A percentile compares a stretch with the other conserved stretches of the same genome.
Conservation (phyloP, 805 yeast species). For the Metschnikowia continentalis region DNA sequence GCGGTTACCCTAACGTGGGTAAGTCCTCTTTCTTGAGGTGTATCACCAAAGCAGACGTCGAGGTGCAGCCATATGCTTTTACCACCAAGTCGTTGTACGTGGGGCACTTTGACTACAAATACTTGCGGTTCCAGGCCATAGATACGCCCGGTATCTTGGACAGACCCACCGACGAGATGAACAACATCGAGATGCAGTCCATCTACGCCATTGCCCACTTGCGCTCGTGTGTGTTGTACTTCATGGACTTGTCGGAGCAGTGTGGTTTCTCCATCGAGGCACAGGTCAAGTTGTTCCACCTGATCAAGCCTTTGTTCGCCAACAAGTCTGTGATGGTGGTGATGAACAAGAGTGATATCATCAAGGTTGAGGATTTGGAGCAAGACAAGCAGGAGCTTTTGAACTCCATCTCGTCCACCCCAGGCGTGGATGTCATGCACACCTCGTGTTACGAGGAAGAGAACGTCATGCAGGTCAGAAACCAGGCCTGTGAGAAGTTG, state of each 20-base stretch:
- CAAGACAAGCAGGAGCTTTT: conserved; percentile 69
- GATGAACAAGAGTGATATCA: conserved; percentile 90
- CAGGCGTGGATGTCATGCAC: conserved; percentile 89
- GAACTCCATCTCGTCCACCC: conserved; percentile 56
- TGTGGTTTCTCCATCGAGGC: conserved; percentile 98
- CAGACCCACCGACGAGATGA: conserved; percentile 99
- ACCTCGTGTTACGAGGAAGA: conserved; percentile 93
- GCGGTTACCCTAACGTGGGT: conserved; percentile 99
- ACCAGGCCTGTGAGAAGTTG: conserved; percentile 95
- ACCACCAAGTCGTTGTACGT: conserved; percentile 96
- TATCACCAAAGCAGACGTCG: conserved; percentile 97
- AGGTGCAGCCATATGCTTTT: conserved; percentile 98
- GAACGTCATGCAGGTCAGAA: conserved; percentile 91
- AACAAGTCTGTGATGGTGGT: conserved; percentile 95
- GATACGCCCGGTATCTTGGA: conserved; percentile 99
- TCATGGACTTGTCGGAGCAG: conserved; percentile 98
- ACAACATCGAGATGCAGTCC: conserved; percentile 98
- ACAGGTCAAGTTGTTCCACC: conserved; percentile 94
- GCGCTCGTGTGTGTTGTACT: conserved; percentile 92
- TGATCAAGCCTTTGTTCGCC: conserved; percentile 95
- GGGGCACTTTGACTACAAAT: conserved; percentile 98
- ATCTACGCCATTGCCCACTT: conserved; percentile 98
- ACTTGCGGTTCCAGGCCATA: conserved; percentile 95
- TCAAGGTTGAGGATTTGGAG: conserved; percentile 78
- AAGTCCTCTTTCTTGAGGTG: conserved; percentile 90